Base-by-base conservation (phyloP, 2,329 filamentous ascomycete species). In the Gyromitra esculenta region DNA sequence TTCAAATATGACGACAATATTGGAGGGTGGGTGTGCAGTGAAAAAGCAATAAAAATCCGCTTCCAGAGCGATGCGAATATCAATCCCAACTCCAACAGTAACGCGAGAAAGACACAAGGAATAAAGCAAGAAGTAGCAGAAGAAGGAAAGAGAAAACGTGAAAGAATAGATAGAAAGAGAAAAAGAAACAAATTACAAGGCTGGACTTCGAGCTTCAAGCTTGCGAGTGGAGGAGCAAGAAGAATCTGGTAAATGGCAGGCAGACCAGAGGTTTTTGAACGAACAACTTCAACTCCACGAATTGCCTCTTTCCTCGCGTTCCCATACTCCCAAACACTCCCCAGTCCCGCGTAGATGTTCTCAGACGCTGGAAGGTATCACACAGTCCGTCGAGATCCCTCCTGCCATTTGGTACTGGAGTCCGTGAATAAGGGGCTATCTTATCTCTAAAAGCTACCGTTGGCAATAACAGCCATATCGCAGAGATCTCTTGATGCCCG, bases 31-130 rank as follows among this genome's bases (percentile, higher is more conserved):
- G 52, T 56, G 52, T 31, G 9, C 21, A 56, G 31, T 8, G 9
- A 56, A 56, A 56, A 54, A 50, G 31, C 43, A 39, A 37, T 15
- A 35, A 62, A 63, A 37, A 13, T 11, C 41, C 67, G 59, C 68
- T 71, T 21, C 68, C 68, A 64, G 68, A 71, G 68, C 68, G 68
- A 71, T 60, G 11, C n/a, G 37, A 41, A 35, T 71, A 63, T 31
- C 56, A 35, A 54, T 62, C 11, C 25, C 48, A 69, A 21, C 21
- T 11, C 9, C 31, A 39, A 54, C 65, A 41, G 65, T 31, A 68
- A 59, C 35, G 52, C 64, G 41, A 31, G 5, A 52, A 6, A 52
- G n/a, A 52, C 6, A n/a, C 50, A 31, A 43, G n/a, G 39, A 54
- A 56, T 13, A 50, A 50, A 37, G 9, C 31, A 56, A 66, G 25